Conservation (phyloP, 257 asterid species). For the Nicotiana noctiflora region DNA sequence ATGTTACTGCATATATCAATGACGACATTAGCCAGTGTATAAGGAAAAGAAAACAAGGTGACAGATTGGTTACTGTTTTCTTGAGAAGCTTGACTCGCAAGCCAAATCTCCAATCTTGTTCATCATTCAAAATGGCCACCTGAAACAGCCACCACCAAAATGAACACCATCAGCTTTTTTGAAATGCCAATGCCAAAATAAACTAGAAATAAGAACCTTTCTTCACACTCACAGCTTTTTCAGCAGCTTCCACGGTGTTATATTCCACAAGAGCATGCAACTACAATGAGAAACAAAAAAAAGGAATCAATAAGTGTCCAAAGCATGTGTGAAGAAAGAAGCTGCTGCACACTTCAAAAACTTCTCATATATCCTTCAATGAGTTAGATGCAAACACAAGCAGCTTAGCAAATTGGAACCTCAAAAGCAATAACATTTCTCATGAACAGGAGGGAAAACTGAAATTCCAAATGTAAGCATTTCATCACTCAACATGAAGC, state of each 20-base stretch:
- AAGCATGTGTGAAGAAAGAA: conserved; percentile 5
- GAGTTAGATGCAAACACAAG: not conserved
- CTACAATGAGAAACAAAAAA: conserved; percentile 33
- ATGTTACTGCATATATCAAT: conserved; percentile 4
- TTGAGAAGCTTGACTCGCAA: conserved; percentile 88
- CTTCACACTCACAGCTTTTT: conserved; percentile 75
- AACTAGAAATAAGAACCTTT: conserved; percentile 12
- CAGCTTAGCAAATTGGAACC: not conserved
- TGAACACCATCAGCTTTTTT: not conserved
- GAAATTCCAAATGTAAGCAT: not conserved
- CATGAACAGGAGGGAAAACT: not conserved
- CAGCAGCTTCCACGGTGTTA: conserved; percentile 76
- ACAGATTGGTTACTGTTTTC: conserved; percentile 45
- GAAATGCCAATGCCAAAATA: not conserved
- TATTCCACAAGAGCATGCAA: conserved; percentile 92
- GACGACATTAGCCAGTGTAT: not conserved
- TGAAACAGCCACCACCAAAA: conserved; percentile 22
- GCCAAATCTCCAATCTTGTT: conserved; percentile 97
- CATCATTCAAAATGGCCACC: conserved; percentile 75
- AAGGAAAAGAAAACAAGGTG: conserved; percentile 1
- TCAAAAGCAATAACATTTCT: not conserved
- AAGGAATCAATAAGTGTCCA: not conserved
- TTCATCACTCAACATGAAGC: not conserved
- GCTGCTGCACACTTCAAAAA: not conserved
- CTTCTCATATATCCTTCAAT: not conserved